A percentile compares a stretch with the other conserved stretches of the same genome.
These are phyloP conservation scores for Fusarium mundagurra DNA, from an alignment of 2,329 filamentous ascomycete species.

Conservation along the genomic window DNA sequence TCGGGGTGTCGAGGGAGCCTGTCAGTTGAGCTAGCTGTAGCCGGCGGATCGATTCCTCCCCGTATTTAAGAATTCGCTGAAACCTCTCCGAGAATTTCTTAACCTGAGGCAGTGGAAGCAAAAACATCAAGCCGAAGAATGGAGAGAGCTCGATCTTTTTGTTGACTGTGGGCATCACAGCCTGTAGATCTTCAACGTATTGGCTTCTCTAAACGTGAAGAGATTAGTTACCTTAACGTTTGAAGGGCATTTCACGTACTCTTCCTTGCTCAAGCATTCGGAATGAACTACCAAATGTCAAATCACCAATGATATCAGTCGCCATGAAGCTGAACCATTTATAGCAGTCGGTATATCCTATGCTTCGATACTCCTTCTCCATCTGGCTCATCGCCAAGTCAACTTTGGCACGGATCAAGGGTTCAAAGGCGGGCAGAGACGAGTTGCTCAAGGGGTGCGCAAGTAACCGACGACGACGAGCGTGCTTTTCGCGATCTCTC, in stretches of 20 bases:
- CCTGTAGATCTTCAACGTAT: not conserved
- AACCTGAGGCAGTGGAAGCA: not conserved
- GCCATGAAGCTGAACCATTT: slow-evolving; percentile 14
- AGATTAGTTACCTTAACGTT: fast-evolving
- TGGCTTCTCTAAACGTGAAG: not conserved
- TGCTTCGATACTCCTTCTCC: not conserved
- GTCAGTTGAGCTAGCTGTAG: not conserved
- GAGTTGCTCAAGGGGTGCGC: not conserved
- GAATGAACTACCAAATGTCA: not conserved
- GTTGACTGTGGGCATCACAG: not conserved
- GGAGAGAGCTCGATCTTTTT: not conserved
- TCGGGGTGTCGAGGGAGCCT: not conserved
- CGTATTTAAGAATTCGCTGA: not conserved
- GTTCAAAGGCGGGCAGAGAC: not conserved
- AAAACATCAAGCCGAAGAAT: not conserved
- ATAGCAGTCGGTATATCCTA: not conserved
- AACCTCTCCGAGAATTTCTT: not conserved
- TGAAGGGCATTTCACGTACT: not conserved
- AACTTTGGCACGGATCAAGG: not conserved
- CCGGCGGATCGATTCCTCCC: not conserved
- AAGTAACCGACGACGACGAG: not conserved
- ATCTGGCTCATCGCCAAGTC: not conserved
- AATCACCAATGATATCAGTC: slow-evolving; percentile 2
- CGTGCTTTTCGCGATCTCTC: not conserved
- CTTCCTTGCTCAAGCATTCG: not conserved